Base-by-base conservation (phyloP, 148 eudicot genomes). In the Diospyros lotus region DNA sequence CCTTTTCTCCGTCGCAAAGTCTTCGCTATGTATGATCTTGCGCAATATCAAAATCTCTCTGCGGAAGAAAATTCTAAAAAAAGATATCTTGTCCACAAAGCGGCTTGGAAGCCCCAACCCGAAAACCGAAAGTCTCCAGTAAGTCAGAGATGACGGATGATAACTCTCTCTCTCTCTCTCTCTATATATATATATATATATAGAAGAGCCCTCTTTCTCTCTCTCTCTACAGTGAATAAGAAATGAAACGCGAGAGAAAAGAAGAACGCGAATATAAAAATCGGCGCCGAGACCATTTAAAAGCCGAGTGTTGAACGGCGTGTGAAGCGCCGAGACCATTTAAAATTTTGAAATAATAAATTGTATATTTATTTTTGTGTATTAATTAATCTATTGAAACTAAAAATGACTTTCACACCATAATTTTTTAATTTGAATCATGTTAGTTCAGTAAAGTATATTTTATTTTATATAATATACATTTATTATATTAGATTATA, bases 151-250 rank as follows among this genome's bases (percentile, higher is more conserved):
- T 62, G 55, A 63, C 68, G 40, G 6, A 38, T 38, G 13, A 3
- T 18, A 28, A n/a, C 12, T 71, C 74, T 71, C 64, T 72, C 58
- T 72, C 55, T 72, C 75, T 72, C 75, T 60, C 66, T 59, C 72
- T 53, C 44, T 17, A 28, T 28, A 28, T 28, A 28, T 28, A 28
- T 28, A 28, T 28, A 28, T 28, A 28, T 28, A 0, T 28, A 0
- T 28, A 28, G 28, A 28, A 28, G 28, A 67, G 70, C 17, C 17
- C 48, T 69, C 59, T 69, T n/a, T 69, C 46, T 45, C 48, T 69
- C 59, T 69, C 43, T 69, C 46, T 69, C 58, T 38, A 68, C 1
- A 7, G 56, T 1, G 56, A 8, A 18, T 13, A 56, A 50, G 58
- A 38, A 68, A 68, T 50, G 18, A 2, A 38, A 52, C 72, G 51